These are phyloP conservation scores for Acacia melanoxylon DNA, from an alignment of 306 rosid genomes.

Conservation along the genomic window DNA sequence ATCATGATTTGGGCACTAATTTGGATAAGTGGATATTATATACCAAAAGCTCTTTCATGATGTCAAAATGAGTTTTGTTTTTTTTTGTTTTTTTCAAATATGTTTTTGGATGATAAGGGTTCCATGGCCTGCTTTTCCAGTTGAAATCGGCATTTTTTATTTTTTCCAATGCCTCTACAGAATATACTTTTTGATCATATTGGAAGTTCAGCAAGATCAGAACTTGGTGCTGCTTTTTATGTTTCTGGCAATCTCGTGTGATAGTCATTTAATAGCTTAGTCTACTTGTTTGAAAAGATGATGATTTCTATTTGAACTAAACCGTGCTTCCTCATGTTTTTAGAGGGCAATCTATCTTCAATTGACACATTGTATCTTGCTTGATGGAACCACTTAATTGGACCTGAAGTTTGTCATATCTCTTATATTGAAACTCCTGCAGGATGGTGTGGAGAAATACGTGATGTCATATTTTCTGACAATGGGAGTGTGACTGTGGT, in stretches of 20 bases:
- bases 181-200: neutral
- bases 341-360: neutral
- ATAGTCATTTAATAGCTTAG: neutral
- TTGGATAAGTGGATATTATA: neutral
- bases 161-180: neutral
- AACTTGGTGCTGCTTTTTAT: neutral
- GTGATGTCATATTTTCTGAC: conserved; percentile 94
- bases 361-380: neutral
- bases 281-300: neutral
- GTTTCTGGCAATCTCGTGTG: neutral
- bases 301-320: neutral
- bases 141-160: neutral
- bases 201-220: neutral
- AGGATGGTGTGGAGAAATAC: conserved; percentile 99
- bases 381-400: neutral
- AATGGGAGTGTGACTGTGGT: conserved; percentile 92
- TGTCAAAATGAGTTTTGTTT: neutral
- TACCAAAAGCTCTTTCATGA: neutral
- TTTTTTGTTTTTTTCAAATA: neutral
- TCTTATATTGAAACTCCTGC: conserved; percentile 18
- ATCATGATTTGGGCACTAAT: too few species aligned
- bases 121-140: neutral
- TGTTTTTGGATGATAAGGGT: neutral
- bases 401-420: neutral
- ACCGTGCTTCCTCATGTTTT: neutral